Evolutionary conservation across 176 grass and related monocot genomes (phyloP), one percentile per base, ranked within the genome.

Genomic region (Oryza coarctata): DNA sequence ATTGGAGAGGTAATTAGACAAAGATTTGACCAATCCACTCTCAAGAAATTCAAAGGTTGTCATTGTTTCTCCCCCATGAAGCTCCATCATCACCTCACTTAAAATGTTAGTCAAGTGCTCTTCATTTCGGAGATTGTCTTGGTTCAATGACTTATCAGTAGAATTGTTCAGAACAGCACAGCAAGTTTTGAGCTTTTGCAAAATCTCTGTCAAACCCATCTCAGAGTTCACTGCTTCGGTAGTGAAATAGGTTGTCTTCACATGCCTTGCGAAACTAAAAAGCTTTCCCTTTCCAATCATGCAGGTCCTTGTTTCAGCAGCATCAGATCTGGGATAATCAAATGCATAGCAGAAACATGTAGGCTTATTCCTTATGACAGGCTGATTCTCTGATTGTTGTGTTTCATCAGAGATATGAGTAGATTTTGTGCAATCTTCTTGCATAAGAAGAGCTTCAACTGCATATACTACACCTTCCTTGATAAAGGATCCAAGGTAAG

Each of bases 31-130:
- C 49, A 99, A 80, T 78, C 93, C 96, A 85, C 96, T 99, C 67
- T 99, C 91, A 80, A 99, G 78, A 33, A 99, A 99, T 87, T 99
- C 96, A 87, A 99, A 99, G 58, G 92, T 99, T 32, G 96, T 95
- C 96, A 99, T 92, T 55, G 91, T 88, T 70, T 99, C 91, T 57
- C 89, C 93, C 63, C 85, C 88, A 78, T 78, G 90, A 85, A 95
- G 93, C 60, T 99, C 96, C 88, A 84, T 99, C 91, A 99, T 93
- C 32, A 99, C 82, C 87, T 99, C 90, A 66, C 79, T 79, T 79
- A 99, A 88, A 89, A 95, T 89, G 79, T 86, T 79, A 79, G 92
- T 88, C 64, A 95, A 73, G 63, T 90, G 75, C 63, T 99, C 89
- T 91, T 91, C 93, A 75, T 87, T 93, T 77, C 86, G 85, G 20